Conservation (phyloP, 345 rosid species). For the Syzygium aromaticum region DNA sequence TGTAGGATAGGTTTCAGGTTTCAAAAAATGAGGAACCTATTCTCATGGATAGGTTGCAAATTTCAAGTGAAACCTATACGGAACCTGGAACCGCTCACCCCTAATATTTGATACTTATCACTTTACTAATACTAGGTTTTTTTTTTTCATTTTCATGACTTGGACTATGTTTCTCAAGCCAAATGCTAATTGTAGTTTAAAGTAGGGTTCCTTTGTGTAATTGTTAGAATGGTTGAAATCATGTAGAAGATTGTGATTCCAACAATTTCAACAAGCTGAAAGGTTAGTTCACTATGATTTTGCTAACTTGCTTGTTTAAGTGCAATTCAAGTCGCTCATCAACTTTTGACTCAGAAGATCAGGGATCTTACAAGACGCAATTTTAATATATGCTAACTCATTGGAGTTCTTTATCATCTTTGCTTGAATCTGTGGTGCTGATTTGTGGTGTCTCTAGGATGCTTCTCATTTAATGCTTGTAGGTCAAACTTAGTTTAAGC, state of each 20-base stretch:
- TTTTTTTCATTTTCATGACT: neutral
- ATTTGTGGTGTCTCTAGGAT: neutral
- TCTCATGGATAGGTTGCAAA: too few species aligned
- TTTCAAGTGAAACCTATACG: too few species aligned
- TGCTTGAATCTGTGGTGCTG: neutral
- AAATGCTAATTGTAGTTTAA: neutral
- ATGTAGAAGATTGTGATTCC: neutral
- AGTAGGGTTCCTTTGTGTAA: neutral
- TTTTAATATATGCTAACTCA: neutral
- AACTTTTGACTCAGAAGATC: neutral
- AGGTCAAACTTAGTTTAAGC: neutral
- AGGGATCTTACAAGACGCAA: neutral
- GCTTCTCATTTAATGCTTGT: neutral
- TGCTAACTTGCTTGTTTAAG: neutral
- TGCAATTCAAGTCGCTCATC: neutral
- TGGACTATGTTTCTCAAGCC: neutral
- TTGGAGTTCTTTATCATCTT: neutral
- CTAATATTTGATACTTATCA: neutral
- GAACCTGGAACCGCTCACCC: too few species aligned
- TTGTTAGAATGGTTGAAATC: neutral
- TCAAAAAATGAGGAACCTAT: too few species aligned
- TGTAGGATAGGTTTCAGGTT: too few species aligned
- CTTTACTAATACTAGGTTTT: neutral
- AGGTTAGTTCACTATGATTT: neutral
- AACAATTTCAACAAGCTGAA: neutral